phyloP scores from a whole-genome alignment of 208 protist species.

The Angomonas desouzai region DNA sequence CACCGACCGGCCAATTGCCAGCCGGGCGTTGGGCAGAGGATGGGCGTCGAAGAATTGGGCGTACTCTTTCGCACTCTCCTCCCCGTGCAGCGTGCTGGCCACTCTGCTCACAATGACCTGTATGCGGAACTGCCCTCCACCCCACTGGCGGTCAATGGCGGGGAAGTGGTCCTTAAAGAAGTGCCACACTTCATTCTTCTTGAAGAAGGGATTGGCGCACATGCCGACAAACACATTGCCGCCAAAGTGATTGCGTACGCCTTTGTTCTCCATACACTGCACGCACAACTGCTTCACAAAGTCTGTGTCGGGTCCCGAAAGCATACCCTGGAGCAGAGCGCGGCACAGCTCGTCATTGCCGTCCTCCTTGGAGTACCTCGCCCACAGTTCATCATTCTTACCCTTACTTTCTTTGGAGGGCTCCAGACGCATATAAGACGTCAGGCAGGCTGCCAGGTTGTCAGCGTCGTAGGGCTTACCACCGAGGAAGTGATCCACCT shows the following conservation, averaged over 20 bases:
- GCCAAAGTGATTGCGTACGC: slow-evolving; percentile 79
- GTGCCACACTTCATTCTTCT: slow-evolving; percentile 47
- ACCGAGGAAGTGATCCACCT: slow-evolving; percentile 48
- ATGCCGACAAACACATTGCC: slow-evolving; percentile 50
- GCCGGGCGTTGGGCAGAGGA: slow-evolving; percentile 67
- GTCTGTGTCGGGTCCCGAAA: slow-evolving; percentile 34
- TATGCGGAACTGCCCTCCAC: slow-evolving; percentile 85
- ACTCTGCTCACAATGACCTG: slow-evolving; percentile 71
- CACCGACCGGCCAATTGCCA: slow-evolving; percentile 59
- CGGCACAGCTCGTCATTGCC: slow-evolving; percentile 71
- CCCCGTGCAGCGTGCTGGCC: slow-evolving; percentile 46
- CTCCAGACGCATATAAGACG: slow-evolving; percentile 40
- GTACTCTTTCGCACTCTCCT: slow-evolving; percentile 48
- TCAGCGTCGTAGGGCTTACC: slow-evolving; percentile 11
- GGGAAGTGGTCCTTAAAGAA: slow-evolving; percentile 72
- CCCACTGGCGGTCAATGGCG: slow-evolving; percentile 79
- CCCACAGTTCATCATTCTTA: slow-evolving; percentile 38
- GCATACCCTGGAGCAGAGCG: slow-evolving; percentile 55
- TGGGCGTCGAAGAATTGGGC: slow-evolving; percentile 67
- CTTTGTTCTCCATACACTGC: slow-evolving; percentile 56
- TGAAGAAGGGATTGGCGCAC: slow-evolving; percentile 41
- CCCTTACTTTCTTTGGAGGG: slow-evolving; percentile 15
- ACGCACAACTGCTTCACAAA: slow-evolving; percentile 57
- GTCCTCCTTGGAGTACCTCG: slow-evolving; percentile 44
- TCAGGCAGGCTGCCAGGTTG: slow-evolving; percentile 43